Evolutionary conservation across 2,329 filamentous ascomycete genomes (phyloP).

Genomic region (Mycosphaerelloides madeirae): DNA sequence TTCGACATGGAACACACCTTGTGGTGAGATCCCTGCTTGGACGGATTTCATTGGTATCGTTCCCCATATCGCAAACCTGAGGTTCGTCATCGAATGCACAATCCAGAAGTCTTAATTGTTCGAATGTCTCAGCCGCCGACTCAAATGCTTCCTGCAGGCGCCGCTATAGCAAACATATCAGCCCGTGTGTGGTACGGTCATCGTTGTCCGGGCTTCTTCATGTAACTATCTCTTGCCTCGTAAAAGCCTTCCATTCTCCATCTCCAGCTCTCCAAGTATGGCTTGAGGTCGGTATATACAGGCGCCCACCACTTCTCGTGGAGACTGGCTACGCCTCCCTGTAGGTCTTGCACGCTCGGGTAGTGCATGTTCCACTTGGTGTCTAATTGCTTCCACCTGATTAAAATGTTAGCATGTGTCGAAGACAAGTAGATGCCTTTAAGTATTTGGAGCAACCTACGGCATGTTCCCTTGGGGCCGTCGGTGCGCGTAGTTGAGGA

Average conservation of each 20-base stretch:
- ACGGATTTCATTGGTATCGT: too few species aligned
- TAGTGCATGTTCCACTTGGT: conserved; percentile 38
- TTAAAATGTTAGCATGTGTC: too few species aligned
- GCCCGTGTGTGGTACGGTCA: background rate
- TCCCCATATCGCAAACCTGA: too few species aligned
- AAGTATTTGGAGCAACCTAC: too few species aligned
- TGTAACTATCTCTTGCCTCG: conserved; percentile 27
- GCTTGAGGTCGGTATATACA: conserved; percentile 29
- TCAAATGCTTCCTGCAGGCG: background rate
- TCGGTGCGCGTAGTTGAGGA: conserved; percentile 32
- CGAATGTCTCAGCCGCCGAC: background rate
- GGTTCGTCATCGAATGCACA: background rate
- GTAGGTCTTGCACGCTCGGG: conserved; percentile 33
- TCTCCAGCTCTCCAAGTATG: conserved; percentile 31
- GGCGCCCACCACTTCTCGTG: conserved; percentile 41
- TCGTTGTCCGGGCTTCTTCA: background rate
- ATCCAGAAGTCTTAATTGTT: background rate
- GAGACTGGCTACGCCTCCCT: conserved; percentile 33
- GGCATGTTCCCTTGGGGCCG: conserved; percentile 36
- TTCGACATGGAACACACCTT: too few species aligned
- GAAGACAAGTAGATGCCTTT: too few species aligned
- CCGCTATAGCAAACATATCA: background rate
- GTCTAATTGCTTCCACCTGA: conserved; percentile 35
- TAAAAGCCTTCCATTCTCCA: conserved; percentile 37
- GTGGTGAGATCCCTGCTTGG: too few species aligned